Evolutionary conservation across 2,329 filamentous ascomycete species (phyloP), one percentile per base, ranked within the genome.

Genomic region (Emydomyces testavorans): DNA sequence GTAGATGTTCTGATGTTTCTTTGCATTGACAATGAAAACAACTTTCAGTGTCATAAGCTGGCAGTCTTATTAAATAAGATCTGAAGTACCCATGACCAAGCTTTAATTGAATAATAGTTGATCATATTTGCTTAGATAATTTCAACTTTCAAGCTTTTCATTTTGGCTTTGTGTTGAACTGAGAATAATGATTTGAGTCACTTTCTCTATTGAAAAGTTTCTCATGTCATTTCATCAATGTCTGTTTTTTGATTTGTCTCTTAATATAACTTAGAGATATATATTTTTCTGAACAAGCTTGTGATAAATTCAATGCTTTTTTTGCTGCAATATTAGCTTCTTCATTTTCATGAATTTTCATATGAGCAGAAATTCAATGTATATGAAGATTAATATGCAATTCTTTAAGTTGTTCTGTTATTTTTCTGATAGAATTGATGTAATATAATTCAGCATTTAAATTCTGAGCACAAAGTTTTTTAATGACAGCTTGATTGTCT

Each of bases 311-410:
- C 8, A 15, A 15, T 6, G 18, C 36, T 21, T 21, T 21, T 20
- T 39, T 39, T 21, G 15, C 36, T 39, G 36, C 36, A 6, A 3
- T 39, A 24, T 39, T 15, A 21, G 36, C 36, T 39, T 21, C 8
- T 39, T 39, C 36, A 39, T 39, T 39, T 39, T n/a, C 36, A 21
- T 39, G 18, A 24, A 24, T 39, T 21, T 39, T 39, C 15, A 39
- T 39, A 20, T 39, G 6, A 39, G 36, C 21, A 15, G 36, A n/a
- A 39, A 24, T 15, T n/a, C 36, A 39, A 39, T 39, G 36, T 6
- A 39, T 7, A 39, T 39, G 36, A 8, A 39, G 11, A 11, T 7
- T 18, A 3, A 39, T 21, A 24, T 20, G n/a, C n/a, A n/a, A n/a
- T n/a, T n/a, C n/a, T n/a, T n/a, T n/a, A n/a, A n/a, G n/a, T n/a